Evolutionary conservation across 805 yeast genomes (phyloP).

Genomic region (Maudiozyma barnettii): DNA sequence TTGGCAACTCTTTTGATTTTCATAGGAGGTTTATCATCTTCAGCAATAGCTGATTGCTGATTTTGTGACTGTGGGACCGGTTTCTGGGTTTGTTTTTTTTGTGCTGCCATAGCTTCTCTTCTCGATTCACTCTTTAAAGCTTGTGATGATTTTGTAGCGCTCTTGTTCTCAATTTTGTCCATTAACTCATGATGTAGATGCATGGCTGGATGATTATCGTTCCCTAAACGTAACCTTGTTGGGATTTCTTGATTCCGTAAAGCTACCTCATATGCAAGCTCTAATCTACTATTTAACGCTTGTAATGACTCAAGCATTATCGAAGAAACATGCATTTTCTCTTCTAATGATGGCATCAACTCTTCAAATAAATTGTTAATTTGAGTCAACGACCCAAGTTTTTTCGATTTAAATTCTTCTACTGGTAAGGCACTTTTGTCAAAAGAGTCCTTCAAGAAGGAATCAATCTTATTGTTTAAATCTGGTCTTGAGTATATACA

Average conservation of each 20-base stretch:
- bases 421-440: background rate
- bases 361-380: slow-evolving; percentile 44
- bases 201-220: slow-evolving; percentile 86
- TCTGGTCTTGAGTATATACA: slow-evolving; percentile 68
- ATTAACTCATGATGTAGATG: slow-evolving; percentile 30
- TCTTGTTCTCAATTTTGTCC: slow-evolving; percentile 24
- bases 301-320: slow-evolving; percentile 73
- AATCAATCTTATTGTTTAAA: slow-evolving; percentile 35
- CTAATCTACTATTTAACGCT: slow-evolving; percentile 61
- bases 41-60: background rate
- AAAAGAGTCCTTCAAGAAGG: slow-evolving; percentile 9
- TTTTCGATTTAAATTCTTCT: slow-evolving; percentile 7
- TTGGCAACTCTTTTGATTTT: background rate
- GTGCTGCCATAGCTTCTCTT: slow-evolving; percentile 88
- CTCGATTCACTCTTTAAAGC: slow-evolving; percentile 74
- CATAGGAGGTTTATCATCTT: background rate
- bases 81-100: slow-evolving; percentile 29
- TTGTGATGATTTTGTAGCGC: slow-evolving; percentile 45
- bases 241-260: slow-evolving; percentile 70
- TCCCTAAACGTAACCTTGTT: slow-evolving; percentile 64
- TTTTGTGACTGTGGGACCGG: background rate
- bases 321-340: slow-evolving; percentile 94
- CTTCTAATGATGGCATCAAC: slow-evolving; percentile 85
- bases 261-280: slow-evolving; percentile 71
- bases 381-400: slow-evolving; percentile 21